Base-by-base conservation (phyloP, 805 yeast species). In the Metschnikowia borealis region DNA sequence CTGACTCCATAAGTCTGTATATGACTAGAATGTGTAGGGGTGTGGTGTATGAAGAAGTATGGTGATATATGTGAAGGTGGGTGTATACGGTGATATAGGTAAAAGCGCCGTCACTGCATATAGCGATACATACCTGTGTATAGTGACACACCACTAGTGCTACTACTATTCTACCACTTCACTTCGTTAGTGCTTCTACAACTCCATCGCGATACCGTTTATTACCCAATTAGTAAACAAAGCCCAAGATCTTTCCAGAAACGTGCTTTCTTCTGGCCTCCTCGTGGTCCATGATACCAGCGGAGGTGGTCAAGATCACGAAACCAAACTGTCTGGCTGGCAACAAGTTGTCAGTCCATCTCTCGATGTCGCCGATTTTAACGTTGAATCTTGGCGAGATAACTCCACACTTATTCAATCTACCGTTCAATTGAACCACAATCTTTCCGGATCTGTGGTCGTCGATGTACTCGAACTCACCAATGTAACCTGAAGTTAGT, bases 251-350 rank as follows among this genome's bases (percentile, higher is more conserved):
- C 85, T 91, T 91, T 79, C 98, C 98, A 66, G 97, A 89, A 67
- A 91, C 97, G 82, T 91, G 97, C 88, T 91, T 92, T 85, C 97
- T 87, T 86, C 96, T 89, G 71, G 98, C 98, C 83, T 91, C 97
- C 84, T 92, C 97, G 83, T 91, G 98, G 85, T 92, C 97, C 96
- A 91, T 90, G 70, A 91, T 91, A 82, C 98, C 98, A 68, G 97
- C 97, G 69, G 97, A 92, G 68, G 98, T 91, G 80, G 98, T 92
- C 75, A 91, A 84, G 78, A 91, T 88, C 72, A 91, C 91, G 86
- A 78, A 90, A 81, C 98, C 98, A 72, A 91, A 92, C 81, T 91
- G 98, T 87, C 98, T 89, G 64, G 98, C 96, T 77, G 98, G 98
- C 73, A 91, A 83, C 74, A 91, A 85, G 88, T 91, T 89, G 77